phyloP scores from a whole-genome alignment of 306 rosid genomes.

The Castanospermum australe region DNA sequence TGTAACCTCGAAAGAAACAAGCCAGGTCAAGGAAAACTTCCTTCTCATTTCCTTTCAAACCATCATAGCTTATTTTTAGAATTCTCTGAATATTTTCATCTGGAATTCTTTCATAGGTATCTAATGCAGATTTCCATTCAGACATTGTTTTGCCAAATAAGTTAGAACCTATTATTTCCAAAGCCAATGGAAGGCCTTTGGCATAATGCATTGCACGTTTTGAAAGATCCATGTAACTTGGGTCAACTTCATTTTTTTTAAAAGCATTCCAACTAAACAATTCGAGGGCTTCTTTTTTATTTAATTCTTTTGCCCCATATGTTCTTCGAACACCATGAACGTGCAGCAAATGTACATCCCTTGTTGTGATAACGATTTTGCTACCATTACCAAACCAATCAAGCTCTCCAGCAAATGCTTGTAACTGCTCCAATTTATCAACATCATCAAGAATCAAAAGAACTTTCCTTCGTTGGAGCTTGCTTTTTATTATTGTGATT shows the following conservation, averaged over 20 bases:
- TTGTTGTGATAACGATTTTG: constrained; percentile 25
- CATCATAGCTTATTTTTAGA: constrained; percentile 15
- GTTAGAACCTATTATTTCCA: constrained; percentile 20
- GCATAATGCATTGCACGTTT: not conserved
- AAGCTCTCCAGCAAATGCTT: not conserved
- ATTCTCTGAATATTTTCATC: not conserved
- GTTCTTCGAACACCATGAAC: not conserved
- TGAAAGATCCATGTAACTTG: not conserved
- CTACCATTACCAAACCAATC: constrained; percentile 26
- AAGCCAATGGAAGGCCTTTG: not conserved
- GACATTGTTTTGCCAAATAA: not conserved
- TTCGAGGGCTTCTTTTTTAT: not conserved
- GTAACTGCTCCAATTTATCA: constrained; percentile 3
- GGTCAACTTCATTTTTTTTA: not conserved
- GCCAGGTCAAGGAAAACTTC: constrained; percentile 15
- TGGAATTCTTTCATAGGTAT: constrained; percentile 1
- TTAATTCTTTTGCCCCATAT: not conserved
- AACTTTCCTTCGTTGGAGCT: not conserved
- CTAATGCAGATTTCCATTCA: constrained; percentile 14
- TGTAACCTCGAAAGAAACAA: constrained; percentile 19
- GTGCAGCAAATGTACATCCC: not conserved
- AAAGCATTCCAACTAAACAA: constrained; percentile 21
- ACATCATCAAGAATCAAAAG: constrained; percentile 23
- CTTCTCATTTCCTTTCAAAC: not conserved
- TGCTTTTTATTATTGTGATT: not conserved